Conservation (phyloP, 768 basidiomycete species). For the Leccinellum luteum region DNA sequence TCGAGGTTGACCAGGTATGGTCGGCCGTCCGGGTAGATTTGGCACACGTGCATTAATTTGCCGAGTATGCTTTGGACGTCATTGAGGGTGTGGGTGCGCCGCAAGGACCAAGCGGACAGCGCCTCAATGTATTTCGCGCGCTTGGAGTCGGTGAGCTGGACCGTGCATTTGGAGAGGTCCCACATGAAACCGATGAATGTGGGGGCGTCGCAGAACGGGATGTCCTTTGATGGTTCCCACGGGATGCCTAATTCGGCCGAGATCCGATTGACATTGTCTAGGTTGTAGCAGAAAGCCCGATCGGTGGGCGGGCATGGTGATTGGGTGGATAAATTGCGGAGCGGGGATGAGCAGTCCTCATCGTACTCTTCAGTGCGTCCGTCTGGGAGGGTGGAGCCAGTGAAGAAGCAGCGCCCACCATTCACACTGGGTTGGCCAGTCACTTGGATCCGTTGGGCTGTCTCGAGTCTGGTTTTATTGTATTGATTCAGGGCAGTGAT, state of each 20-base stretch:
- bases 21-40: too few species aligned
- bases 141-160: background rate
- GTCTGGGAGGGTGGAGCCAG: background rate
- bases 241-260: background rate
- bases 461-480: too few species aligned
- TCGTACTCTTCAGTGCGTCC: background rate
- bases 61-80: background rate
- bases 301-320: background rate
- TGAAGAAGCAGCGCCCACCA: background rate
- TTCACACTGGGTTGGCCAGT: too few species aligned
- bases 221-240: background rate
- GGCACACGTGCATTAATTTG: background rate
- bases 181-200: background rate
- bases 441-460: too few species aligned
- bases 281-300: background rate
- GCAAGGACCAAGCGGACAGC: background rate
- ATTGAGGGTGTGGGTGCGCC: background rate
- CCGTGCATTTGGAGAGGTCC: background rate
- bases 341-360: background rate
- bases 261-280: background rate
- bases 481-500: rapidly evolving
- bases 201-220: background rate
- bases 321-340: background rate
- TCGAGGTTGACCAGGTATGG: too few species aligned
- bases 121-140: background rate